Conservation (phyloP, 768 basidiomycete species). For the Serendipita sp. region DNA sequence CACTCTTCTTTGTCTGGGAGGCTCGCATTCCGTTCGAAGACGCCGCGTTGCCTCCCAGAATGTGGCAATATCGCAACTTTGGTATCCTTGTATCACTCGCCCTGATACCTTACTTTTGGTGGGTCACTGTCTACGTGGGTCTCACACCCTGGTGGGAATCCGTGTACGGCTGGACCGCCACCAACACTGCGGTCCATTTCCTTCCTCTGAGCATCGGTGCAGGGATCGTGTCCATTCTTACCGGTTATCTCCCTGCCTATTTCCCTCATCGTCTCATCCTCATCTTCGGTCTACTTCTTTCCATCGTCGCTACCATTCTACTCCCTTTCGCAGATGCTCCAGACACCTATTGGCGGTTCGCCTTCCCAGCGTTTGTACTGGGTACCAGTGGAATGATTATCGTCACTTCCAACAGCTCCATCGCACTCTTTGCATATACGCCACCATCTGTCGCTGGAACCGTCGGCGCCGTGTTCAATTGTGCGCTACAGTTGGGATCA, state of each 20-base stretch:
- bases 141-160: constrained; percentile 7
- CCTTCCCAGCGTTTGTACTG: constrained; percentile 10
- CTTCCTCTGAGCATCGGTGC: constrained; percentile 23
- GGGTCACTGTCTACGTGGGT: background rate
- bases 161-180: constrained; percentile 8
- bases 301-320: constrained; percentile 4
- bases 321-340: constrained; percentile 7
- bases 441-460: constrained; percentile 9
- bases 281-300: constrained; percentile 5
- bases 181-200: constrained; percentile 8
- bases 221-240: constrained; percentile 21
- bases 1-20: constrained; percentile 38
- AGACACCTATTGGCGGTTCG: constrained; percentile 8
- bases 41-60: constrained; percentile 16
- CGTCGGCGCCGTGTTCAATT: constrained; percentile 11
- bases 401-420: background rate
- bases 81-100: constrained; percentile 16
- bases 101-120: constrained; percentile 8
- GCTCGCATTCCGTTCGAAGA: constrained; percentile 13
- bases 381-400: constrained; percentile 7
- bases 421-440: constrained; percentile 5
- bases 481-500: constrained; percentile 7
- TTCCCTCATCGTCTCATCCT: constrained; percentile 13
- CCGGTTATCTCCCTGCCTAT: constrained; percentile 23
- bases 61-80: constrained; percentile 18